A percentile compares a stretch with the other conserved stretches of the same genome.
Conservation (phyloP, 768 basidiomycete genomes). For the Rhizopogon sp. region DNA sequence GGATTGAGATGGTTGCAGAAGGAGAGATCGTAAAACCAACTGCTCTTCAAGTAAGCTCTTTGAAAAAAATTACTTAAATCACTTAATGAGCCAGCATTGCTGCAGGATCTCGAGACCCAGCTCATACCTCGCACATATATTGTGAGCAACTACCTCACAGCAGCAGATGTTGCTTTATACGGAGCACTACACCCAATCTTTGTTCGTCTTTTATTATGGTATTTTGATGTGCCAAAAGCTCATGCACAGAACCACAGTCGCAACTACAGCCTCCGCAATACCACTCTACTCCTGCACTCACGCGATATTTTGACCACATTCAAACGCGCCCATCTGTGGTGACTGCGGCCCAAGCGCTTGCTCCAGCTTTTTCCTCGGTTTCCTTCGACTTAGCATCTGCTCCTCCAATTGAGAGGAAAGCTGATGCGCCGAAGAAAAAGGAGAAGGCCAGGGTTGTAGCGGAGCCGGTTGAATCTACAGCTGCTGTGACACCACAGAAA, state of each 20-base stretch:
- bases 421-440: slow-evolving; percentile 74
- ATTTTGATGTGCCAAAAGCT: slow-evolving; percentile 1
- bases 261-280: slow-evolving; percentile 68
- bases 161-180: slow-evolving; percentile 88
- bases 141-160: slow-evolving; percentile 79
- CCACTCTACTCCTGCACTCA: slow-evolving; percentile 75
- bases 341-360: slow-evolving; percentile 44
- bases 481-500: slow-evolving; percentile 32
- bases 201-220: slow-evolving; percentile 39
- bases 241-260: slow-evolving; percentile 39
- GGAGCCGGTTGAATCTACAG: slow-evolving; percentile 25
- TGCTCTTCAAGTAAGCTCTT: slow-evolving; percentile 42
- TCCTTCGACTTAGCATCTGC: slow-evolving; percentile 71
- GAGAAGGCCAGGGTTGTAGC: slow-evolving; percentile 45
- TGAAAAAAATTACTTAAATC: background rate
- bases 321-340: slow-evolving; percentile 67
- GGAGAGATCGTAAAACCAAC: slow-evolving; percentile 44
- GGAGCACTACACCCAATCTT: slow-evolving; percentile 80
- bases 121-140: slow-evolving; percentile 80
- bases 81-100: slow-evolving; percentile 3
- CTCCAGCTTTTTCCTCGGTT: slow-evolving; percentile 52
- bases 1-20: slow-evolving; percentile 62
- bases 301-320: slow-evolving; percentile 94
- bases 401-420: slow-evolving; percentile 69
- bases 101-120: slow-evolving; percentile 65